A percentile compares a stretch with the other conserved stretches of the same genome.
These are phyloP conservation scores for Parasarocladium wereldwijsianum DNA, from an alignment of 2,329 filamentous ascomycete species.

Conservation along the genomic window DNA sequence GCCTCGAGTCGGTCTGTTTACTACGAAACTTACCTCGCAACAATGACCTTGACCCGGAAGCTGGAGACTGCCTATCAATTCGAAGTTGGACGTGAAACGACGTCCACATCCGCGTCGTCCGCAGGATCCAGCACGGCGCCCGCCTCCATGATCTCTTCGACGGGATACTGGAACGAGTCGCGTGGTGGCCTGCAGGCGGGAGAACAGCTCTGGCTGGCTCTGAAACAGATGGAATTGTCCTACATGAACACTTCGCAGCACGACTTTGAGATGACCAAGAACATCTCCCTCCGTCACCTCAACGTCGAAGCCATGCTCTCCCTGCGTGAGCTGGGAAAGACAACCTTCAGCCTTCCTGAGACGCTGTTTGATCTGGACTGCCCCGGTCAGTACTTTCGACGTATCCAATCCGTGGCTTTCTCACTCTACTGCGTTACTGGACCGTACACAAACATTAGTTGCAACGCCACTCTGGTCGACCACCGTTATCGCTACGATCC, in stretches of 20 bases:
- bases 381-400: slow-evolving; percentile 23
- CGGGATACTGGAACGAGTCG: slow-evolving; percentile 3
- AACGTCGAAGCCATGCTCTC: slow-evolving; percentile 4
- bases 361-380: slow-evolving; percentile 21
- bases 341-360: slow-evolving; percentile 14
- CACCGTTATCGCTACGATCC: slow-evolving; percentile 4
- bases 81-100: slow-evolving; percentile 3
- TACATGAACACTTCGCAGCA: slow-evolving; percentile 1
- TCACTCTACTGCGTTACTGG: too few relatives aligned
- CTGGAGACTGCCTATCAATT: slow-evolving; percentile 6
- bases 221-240: slow-evolving; percentile 4
- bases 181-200: slow-evolving; percentile 3
- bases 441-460: slow-evolving; percentile 14
- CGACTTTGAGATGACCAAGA: slow-evolving; percentile 7
- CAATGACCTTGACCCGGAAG: neutral
- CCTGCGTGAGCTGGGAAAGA: slow-evolving; percentile 5
- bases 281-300: slow-evolving; percentile 5
- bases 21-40: slow-evolving; percentile 3
- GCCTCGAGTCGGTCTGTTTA: neutral
- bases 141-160: neutral
- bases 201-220: slow-evolving; percentile 1
- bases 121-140: too few relatives aligned
- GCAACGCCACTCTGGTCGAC: slow-evolving; percentile 8
- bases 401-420: slow-evolving; percentile 19
- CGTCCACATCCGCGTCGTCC: too few relatives aligned